These are phyloP conservation scores for Mycena kentingensis DNA, from an alignment of 768 basidiomycete species.

Conservation along the genomic window DNA sequence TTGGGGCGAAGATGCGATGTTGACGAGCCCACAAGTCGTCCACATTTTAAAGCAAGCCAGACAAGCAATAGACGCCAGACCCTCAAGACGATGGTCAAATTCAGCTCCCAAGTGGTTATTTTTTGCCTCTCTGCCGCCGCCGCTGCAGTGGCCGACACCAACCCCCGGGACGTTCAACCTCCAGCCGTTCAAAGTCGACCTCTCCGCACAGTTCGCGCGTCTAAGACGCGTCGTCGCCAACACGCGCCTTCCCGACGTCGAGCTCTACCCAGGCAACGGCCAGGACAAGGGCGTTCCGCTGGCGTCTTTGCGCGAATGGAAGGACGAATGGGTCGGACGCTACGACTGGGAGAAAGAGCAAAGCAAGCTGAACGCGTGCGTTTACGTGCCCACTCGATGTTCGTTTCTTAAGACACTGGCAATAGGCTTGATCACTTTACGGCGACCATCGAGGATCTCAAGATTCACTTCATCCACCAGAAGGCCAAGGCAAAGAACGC, in stretches of 20 bases:
- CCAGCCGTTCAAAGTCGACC: constrained; percentile 4
- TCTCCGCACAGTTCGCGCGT: not conserved
- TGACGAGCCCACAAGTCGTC: too few relatives aligned
- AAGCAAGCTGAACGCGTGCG: constrained; percentile 5
- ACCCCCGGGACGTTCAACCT: not conserved
- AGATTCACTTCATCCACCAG: too few relatives aligned
- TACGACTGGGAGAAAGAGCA: constrained; percentile 4
- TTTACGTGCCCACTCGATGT: not conserved
- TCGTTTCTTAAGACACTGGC: not conserved
- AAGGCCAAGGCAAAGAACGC: constrained; percentile 2
- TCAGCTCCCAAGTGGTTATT: too few relatives aligned
- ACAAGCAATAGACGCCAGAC: too few relatives aligned
- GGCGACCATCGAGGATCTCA: constrained; percentile 20
- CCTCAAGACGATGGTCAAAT: too few relatives aligned
- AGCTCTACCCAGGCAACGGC: not conserved
- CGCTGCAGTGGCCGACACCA: too few relatives aligned
- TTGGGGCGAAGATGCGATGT: too few relatives aligned
- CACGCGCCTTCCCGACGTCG: too few relatives aligned
- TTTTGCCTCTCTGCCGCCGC: too few relatives aligned
- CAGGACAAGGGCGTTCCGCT: constrained; percentile 4
- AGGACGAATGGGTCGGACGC: not conserved
- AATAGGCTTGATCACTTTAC: constrained; percentile 15
- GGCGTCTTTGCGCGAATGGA: not conserved
- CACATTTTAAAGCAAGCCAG: too few relatives aligned
- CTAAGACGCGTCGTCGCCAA: not conserved